Conservation (phyloP, 83 land plant genomes). For the Diphasiastrum complanatum region DNA sequence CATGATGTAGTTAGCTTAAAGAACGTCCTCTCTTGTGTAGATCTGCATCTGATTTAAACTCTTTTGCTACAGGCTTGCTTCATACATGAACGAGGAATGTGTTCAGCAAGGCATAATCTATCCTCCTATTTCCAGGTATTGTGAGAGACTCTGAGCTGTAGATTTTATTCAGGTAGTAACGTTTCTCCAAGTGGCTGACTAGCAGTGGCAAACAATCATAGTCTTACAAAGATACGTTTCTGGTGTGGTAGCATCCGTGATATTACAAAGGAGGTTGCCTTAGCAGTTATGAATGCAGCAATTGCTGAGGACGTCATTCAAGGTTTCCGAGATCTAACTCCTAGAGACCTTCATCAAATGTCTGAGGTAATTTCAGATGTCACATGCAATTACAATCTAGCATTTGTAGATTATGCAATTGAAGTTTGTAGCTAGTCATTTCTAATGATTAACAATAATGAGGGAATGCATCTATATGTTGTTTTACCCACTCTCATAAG, state of each 20-base stretch:
- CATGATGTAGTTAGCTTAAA: neutral
- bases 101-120: constrained; percentile 66
- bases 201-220: neutral
- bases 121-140: constrained; percentile 82
- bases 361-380: too few species aligned
- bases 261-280: constrained; percentile 85
- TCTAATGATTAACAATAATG: too few species aligned
- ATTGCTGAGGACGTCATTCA: constrained; percentile 81
- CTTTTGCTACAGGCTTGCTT: constrained; percentile 57
- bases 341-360: constrained; percentile 62
- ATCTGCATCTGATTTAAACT: neutral
- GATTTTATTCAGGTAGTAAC: neutral
- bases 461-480: too few species aligned
- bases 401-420: too few species aligned
- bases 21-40: neutral
- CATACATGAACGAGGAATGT: constrained; percentile 80
- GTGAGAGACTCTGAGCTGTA: neutral
- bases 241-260: constrained; percentile 62
- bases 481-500: too few species aligned
- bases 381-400: too few species aligned
- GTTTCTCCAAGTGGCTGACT: neutral
- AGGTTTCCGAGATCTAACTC: constrained; percentile 76
- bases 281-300: constrained; percentile 81
- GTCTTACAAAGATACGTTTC: constrained; percentile 6
- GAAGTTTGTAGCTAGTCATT: too few species aligned